Percentiles rank a stretch among this genome's conserved stretches.
Conservation (phyloP, 2,329 filamentous ascomycete genomes). For the Mycocentrospora acerina region DNA sequence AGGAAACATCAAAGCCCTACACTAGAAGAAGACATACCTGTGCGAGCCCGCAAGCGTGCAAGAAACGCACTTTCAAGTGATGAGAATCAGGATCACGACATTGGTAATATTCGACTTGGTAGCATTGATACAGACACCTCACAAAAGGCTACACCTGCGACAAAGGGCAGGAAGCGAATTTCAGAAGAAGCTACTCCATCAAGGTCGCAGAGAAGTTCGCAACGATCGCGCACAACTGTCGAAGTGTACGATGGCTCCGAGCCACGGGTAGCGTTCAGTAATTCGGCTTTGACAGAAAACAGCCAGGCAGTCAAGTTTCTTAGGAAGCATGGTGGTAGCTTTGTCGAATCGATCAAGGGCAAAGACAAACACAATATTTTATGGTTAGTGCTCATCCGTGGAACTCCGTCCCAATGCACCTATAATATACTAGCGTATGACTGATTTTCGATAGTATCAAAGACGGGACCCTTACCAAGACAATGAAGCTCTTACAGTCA, state of each 20-base stretch:
- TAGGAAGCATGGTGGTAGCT: conserved; percentile 30
- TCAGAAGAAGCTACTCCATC: conserved; percentile 11
- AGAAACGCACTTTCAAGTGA: conserved; percentile 8
- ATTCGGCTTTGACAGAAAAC: conserved; percentile 28
- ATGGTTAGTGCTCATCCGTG: conserved; percentile 23
- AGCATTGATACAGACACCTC: conserved; percentile 7
- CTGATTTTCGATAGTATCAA: conserved; percentile 39
- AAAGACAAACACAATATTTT: conserved; percentile 37
- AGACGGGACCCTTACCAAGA: conserved; percentile 43
- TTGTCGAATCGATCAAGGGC: conserved; percentile 35
- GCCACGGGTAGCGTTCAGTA: conserved; percentile 38
- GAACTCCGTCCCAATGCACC: background rate
- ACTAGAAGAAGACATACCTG: background rate
- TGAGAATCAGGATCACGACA: conserved; percentile 3
- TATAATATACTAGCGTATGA: background rate
- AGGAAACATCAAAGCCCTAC: conserved; percentile 17
- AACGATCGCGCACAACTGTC: conserved; percentile 12
- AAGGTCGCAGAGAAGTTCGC: conserved; percentile 22
- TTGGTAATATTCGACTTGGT: conserved; percentile 11
- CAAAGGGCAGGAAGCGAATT: conserved; percentile 12
- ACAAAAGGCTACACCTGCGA: conserved; percentile 6
- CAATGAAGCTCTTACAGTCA: conserved; percentile 49
- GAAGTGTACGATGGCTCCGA: conserved; percentile 24
- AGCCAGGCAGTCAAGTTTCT: conserved; percentile 35
- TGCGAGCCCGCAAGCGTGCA: conserved; percentile 17